Evolutionary conservation across 495 filamentous ascomycete species (phyloP), one percentile per base, ranked within the genome.

Genomic region (Penicillium simplicissimum): DNA sequence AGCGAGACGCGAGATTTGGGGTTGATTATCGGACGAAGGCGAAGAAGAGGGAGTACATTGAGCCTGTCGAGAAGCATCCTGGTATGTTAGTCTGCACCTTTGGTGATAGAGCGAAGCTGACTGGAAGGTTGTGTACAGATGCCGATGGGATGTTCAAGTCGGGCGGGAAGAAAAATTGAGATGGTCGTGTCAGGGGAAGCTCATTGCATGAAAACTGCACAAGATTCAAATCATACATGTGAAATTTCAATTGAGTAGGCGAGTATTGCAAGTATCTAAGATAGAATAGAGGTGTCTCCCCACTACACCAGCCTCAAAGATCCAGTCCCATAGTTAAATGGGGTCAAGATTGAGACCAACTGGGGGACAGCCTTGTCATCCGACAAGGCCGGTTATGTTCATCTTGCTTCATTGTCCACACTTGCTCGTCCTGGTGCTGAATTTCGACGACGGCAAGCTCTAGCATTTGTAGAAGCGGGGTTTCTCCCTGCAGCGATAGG

Each of bases 391-490:
- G 62, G 37, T 58, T 62, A 21, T 74, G 66, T 85, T 74, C 71
- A 75, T 88, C 77, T 88, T 76, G 85, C 85, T 87, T 86, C 84
- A 76, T 74, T 83, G 79, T 88, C 84, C 82, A 88, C 85, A 85
- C 85, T 81, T 76, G 78, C 80, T 67, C 79, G 76, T 79, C 83
- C 82, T 84, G 74, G 77, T 75, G 67, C 64, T 71, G 57, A 65
- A 78, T 78, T 76, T 79, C 78, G 82, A 67, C 76, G 83, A 84
- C 79, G 85, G 76, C 80, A 76, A 82, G 85, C 83, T 88, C 85
- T 88, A 88, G 85, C 85, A 79, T 78, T 78, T 81, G 77, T 82
- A 82, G 80, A 83, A 83, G 83, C 83, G 68, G 28, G 5, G 21
- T n/a, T 52, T 34, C 25, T 62, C 59, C 49, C 36, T 10, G 23